Percentiles rank a stretch among this genome's conserved stretches.
These are phyloP conservation scores for Graphiopsis chlorocephala DNA, from an alignment of 2,329 filamentous ascomycete species.

Conservation along the genomic window DNA sequence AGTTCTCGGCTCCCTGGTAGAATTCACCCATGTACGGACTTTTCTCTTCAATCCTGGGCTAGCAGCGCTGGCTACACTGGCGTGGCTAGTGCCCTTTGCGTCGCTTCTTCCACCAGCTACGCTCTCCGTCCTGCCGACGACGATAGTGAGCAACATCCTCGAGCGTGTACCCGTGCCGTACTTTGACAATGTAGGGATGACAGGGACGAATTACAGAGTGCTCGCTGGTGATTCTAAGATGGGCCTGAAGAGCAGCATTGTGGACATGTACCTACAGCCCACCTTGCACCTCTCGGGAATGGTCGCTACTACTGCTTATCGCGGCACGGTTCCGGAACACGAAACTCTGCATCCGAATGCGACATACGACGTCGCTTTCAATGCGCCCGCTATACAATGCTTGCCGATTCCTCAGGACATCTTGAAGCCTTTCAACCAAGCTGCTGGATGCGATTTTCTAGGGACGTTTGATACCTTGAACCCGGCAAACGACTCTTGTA, in stretches of 20 bases:
- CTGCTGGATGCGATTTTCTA: not conserved
- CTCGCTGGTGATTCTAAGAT: not conserved
- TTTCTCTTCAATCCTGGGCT: not conserved
- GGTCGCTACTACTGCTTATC: not conserved
- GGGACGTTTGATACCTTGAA: not conserved
- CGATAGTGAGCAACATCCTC: not conserved
- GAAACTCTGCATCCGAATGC: not conserved
- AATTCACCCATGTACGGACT: not conserved
- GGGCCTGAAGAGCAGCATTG: not conserved
- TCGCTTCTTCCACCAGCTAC: constrained; percentile 1
- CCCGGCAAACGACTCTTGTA: not conserved
- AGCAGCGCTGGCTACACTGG: not conserved
- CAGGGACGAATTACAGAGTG: not conserved
- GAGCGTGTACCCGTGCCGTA: not conserved
- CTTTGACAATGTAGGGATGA: not conserved
- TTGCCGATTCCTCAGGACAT: not conserved
- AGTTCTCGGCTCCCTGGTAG: not conserved
- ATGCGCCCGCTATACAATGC: not conserved
- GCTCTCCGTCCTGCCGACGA: not conserved
- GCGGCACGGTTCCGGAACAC: not conserved
- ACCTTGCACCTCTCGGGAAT: not conserved
- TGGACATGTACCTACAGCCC: not conserved
- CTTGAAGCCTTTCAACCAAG: not conserved
- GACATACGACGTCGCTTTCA: not conserved
- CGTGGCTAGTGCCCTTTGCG: constrained; percentile 1